Conservation (phyloP, 2,329 filamentous ascomycete genomes). For the Alternaria brassicae region DNA sequence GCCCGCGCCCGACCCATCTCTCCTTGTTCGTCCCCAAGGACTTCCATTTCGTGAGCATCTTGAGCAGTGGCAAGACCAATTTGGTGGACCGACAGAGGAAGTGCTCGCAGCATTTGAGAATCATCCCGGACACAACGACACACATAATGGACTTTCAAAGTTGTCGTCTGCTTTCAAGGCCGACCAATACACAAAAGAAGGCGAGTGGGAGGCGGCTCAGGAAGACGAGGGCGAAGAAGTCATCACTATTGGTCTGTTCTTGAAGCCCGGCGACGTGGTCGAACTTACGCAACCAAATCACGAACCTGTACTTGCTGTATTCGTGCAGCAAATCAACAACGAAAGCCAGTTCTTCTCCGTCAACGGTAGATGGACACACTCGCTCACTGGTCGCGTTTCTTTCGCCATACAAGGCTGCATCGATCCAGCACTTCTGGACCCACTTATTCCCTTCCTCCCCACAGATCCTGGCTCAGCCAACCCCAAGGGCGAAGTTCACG, state of each 20-base stretch:
- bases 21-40: slow-evolving; percentile 21
- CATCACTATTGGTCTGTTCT: slow-evolving; percentile 46
- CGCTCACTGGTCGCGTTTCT: slow-evolving; percentile 49
- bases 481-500: slow-evolving; percentile 46
- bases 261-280: slow-evolving; percentile 58
- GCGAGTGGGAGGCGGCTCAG: slow-evolving; percentile 25
- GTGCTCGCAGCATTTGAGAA: slow-evolving; percentile 41
- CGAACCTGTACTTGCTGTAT: slow-evolving; percentile 59
- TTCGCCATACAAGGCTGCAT: slow-evolving; percentile 61
- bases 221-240: slow-evolving; percentile 41
- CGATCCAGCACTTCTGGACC: slow-evolving; percentile 53
- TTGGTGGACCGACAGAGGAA: slow-evolving; percentile 45
- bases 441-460: slow-evolving; percentile 61
- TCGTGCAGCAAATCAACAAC: slow-evolving; percentile 52
- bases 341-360: slow-evolving; percentile 59
- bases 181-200: slow-evolving; percentile 30
- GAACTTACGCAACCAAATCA: slow-evolving; percentile 50
- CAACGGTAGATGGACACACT: slow-evolving; percentile 58
- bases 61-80: slow-evolving; percentile 53
- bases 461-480: slow-evolving; percentile 34
- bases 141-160: slow-evolving; percentile 36
- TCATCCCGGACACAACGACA: slow-evolving; percentile 32
- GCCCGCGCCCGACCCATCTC: slow-evolving; percentile 17
- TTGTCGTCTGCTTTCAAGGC: slow-evolving; percentile 30
- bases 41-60: slow-evolving; percentile 41